phyloP scores from a whole-genome alignment of 2,329 filamentous ascomycete species.

The Diaporthe amygdali region DNA sequence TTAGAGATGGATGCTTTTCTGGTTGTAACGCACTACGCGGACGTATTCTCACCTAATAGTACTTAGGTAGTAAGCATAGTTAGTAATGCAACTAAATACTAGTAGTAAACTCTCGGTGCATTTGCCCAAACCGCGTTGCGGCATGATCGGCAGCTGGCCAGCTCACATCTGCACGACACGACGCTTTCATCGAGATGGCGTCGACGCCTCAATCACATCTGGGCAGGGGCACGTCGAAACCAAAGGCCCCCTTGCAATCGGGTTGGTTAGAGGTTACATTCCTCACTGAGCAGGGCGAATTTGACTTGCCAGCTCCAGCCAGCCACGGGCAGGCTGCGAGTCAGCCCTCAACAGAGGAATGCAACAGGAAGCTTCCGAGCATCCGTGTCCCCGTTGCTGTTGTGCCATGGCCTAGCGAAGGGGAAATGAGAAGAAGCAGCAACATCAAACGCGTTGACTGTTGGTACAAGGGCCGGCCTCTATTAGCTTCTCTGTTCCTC shows the following conservation, averaged over 20 bases:
- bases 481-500: background rate
- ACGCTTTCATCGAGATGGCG: background rate
- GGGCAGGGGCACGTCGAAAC: background rate
- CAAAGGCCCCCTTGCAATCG: background rate
- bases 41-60: background rate
- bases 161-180: background rate
- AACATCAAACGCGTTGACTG: background rate
- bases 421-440: background rate
- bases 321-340: background rate
- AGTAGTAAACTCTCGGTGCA: background rate
- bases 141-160: background rate
- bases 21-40: background rate
- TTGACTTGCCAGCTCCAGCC: background rate
- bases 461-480: background rate
- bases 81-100: conserved; percentile 6
- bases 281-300: background rate
- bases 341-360: background rate
- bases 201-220: background rate
- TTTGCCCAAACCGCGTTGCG: background rate
- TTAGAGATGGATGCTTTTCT: background rate
- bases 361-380: conserved; percentile 2
- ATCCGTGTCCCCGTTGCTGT: background rate
- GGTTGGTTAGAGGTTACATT: background rate
- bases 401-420: background rate
- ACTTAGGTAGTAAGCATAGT: background rate